Evolutionary conservation across 768 basidiomycete genomes (phyloP).

Genomic region (Macrolepiota albuminosa): DNA sequence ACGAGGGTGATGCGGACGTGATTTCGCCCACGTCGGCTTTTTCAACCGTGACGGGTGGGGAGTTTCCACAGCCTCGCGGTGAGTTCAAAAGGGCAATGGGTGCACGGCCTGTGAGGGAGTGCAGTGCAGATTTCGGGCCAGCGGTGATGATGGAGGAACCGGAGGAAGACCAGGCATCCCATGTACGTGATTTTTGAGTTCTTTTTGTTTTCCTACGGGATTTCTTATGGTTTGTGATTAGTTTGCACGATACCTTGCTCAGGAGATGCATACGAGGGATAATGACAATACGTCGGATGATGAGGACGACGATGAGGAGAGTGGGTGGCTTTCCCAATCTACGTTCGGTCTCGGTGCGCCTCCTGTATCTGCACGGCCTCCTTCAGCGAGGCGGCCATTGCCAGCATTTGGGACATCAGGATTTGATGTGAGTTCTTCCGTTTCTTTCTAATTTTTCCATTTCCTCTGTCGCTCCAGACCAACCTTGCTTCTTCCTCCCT

Average conservation of each 20-base stretch:
- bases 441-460: background rate
- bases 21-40: background rate
- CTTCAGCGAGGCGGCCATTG: conserved; percentile 37
- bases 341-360: conserved; percentile 56
- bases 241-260: conserved; percentile 79
- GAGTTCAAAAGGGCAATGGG: conserved; percentile 54
- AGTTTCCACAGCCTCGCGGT: conserved; percentile 32
- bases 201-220: background rate
- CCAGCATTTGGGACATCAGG: conserved; percentile 28
- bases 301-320: conserved; percentile 76
- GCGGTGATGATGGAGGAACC: conserved; percentile 40
- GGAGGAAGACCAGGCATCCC: conserved; percentile 41
- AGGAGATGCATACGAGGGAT: conserved; percentile 65
- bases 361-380: conserved; percentile 43
- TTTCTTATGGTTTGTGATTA: conserved; percentile 23
- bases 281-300: conserved; percentile 49
- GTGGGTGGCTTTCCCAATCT: conserved; percentile 77
- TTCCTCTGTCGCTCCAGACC: background rate
- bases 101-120: conserved; percentile 38
- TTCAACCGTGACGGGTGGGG: background rate
- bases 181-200: conserved; percentile 28
- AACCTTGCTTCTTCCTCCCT: background rate
- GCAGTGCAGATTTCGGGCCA: conserved; percentile 64
- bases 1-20: conserved; percentile 47
- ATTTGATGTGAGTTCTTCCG: conserved; percentile 49